Evolutionary conservation across 257 asterid species (phyloP).

Genomic region (Ballota nigra): DNA sequence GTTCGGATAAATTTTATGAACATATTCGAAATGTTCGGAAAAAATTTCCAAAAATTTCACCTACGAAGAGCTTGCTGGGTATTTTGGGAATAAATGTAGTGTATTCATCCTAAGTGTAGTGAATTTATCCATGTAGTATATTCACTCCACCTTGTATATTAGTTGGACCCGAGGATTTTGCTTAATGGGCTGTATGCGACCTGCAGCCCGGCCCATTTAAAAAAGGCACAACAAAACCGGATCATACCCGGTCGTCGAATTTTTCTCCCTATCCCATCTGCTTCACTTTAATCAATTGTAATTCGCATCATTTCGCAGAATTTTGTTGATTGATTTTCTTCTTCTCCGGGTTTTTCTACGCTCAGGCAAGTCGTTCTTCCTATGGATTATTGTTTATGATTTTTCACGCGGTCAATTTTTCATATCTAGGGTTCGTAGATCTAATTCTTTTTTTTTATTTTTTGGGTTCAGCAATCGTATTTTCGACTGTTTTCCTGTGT

Average conservation of each 20-base stretch:
- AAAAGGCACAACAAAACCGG: background rate
- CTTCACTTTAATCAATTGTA: background rate
- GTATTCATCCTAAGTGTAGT: no score
- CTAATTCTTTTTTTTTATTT: background rate
- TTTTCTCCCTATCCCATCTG: background rate
- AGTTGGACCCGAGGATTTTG: no score
- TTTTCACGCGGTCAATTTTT: background rate
- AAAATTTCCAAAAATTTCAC: no score
- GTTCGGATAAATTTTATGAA: no score
- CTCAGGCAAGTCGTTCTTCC: constrained; percentile 14
- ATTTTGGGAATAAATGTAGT: no score
- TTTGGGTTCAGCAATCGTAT: background rate
- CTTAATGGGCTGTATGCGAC: background rate
- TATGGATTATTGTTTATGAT: no score
- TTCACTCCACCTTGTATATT: no score
- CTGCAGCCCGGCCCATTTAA: background rate
- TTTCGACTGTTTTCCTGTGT: background rate
- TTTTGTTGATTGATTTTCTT: background rate
- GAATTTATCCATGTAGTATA: no score
- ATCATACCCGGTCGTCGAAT: background rate
- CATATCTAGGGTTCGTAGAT: background rate
- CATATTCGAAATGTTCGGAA: no score
- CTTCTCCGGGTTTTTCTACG: background rate
- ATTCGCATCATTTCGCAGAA: background rate
- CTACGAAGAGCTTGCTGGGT: no score